phyloP scores from a whole-genome alignment of 2,329 filamentous ascomycete genomes.

The Sclerotiophoma versabilis region DNA sequence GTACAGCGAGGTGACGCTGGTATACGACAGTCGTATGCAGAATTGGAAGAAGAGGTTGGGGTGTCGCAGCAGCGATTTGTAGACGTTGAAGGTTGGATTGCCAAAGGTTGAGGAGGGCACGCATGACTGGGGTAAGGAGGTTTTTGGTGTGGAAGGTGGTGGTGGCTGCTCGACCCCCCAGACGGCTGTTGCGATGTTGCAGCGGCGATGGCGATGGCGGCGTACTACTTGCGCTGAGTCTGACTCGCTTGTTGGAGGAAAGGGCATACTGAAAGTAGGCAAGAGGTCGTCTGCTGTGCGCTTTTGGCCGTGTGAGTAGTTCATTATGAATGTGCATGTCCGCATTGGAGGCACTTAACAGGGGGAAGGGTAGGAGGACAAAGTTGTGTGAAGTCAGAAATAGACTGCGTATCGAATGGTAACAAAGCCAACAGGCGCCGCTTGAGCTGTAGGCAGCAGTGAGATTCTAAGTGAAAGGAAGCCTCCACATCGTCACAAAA shows the following conservation, averaged over 20 bases:
- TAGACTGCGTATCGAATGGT: too few species aligned
- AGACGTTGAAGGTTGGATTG: slow-evolving; percentile 45
- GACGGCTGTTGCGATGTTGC: slow-evolving; percentile 28
- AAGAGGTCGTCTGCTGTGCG: slow-evolving; percentile 27
- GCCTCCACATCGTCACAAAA: background rate
- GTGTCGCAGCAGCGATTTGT: slow-evolving; percentile 45
- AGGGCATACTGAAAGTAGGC: background rate
- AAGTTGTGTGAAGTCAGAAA: too few species aligned
- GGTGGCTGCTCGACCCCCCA: slow-evolving; percentile 27
- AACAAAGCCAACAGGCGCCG: background rate
- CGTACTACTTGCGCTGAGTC: slow-evolving; percentile 25
- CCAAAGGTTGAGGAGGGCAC: background rate
- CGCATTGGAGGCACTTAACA: background rate
- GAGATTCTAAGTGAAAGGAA: background rate
- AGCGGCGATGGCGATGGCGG: slow-evolving; percentile 32
- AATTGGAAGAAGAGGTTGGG: slow-evolving; percentile 48
- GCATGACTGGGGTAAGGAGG: background rate
- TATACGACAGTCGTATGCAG: slow-evolving; percentile 33
- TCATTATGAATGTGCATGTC: background rate
- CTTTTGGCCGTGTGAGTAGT: slow-evolving; percentile 26
- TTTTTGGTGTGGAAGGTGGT: background rate
- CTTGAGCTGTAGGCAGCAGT: background rate
- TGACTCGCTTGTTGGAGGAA: background rate
- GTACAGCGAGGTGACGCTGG: slow-evolving; percentile 41
- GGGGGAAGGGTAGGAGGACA: too few species aligned